phyloP scores from a whole-genome alignment of 306 rosid species.

The Delonix regia region DNA sequence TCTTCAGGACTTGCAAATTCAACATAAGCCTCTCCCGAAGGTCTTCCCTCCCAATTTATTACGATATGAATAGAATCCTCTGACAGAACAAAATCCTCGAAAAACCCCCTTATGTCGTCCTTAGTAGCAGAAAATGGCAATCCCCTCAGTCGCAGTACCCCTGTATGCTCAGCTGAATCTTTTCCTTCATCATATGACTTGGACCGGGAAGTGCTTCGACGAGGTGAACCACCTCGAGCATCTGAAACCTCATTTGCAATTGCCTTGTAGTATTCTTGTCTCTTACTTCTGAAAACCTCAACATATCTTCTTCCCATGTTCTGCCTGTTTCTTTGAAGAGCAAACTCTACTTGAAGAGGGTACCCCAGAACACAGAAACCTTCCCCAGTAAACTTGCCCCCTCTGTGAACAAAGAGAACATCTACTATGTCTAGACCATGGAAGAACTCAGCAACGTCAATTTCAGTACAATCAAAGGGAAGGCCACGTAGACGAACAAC shows the following conservation, averaged over 20 bases:
- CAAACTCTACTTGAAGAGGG: constrained; percentile 95
- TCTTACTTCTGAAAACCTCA: constrained; percentile 91
- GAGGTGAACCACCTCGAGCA: constrained; percentile 75
- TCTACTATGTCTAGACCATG: constrained; percentile 90
- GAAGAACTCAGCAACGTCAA: constrained; percentile 93
- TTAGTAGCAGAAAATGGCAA: constrained; percentile 87
- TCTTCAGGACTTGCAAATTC: constrained; percentile 80
- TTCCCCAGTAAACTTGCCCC: constrained; percentile 86
- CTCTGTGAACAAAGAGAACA: constrained; percentile 83
- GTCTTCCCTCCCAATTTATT: constrained; percentile 92
- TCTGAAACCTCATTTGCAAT: constrained; percentile 81
- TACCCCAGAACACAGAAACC: constrained; percentile 88
- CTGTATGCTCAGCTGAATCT: constrained; percentile 88
- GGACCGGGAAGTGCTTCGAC: constrained; percentile 64
- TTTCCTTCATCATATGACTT: constrained; percentile 80
- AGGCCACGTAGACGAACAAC: constrained; percentile 90
- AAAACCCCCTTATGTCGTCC: constrained; percentile 83
- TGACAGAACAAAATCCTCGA: constrained; percentile 64
- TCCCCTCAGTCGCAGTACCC: constrained; percentile 82
- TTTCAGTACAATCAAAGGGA: constrained; percentile 88
- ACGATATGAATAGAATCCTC: constrained; percentile 65
- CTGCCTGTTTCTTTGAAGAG: constrained; percentile 88
- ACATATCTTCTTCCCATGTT: constrained; percentile 92
- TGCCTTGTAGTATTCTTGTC: constrained; percentile 96
- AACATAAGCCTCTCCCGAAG: constrained; percentile 92